These are phyloP conservation scores for Aspergillus conjunctus DNA, from an alignment of 495 filamentous ascomycete genomes.

Conservation along the genomic window DNA sequence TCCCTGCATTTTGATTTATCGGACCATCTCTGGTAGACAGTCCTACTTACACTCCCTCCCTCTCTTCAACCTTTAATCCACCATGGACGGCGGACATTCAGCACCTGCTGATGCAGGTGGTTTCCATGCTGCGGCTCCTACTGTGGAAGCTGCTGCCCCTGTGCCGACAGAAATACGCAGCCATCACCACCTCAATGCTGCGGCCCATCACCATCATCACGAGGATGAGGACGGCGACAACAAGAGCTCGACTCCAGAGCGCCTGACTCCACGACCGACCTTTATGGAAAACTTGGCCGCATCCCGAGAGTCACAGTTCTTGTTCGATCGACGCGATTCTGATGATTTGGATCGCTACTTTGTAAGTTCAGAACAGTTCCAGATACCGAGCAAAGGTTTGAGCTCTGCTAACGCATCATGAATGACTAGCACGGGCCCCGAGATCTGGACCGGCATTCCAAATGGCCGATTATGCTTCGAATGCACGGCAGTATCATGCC, in stretches of 20 bases:
- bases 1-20: too few species aligned
- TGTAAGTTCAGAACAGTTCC: slow-evolving; percentile 31
- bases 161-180: slow-evolving; percentile 29
- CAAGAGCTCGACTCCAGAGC: slow-evolving; percentile 27
- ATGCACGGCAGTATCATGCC: slow-evolving; percentile 81
- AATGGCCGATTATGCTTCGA: slow-evolving; percentile 77
- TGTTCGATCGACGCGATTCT: slow-evolving; percentile 34
- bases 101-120: slow-evolving; percentile 19
- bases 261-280: slow-evolving; percentile 41
- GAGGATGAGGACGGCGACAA: slow-evolving; percentile 22
- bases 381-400: neutral
- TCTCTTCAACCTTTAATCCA: neutral
- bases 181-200: slow-evolving; percentile 22
- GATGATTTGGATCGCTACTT: slow-evolving; percentile 51
- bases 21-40: slow-evolving; percentile 18
- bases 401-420: slow-evolving; percentile 15
- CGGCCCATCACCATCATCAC: neutral
- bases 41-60: slow-evolving; percentile 14
- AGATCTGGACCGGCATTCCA: slow-evolving; percentile 74
- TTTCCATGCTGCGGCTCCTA: slow-evolving; percentile 18
- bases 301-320: slow-evolving; percentile 43
- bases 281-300: slow-evolving; percentile 42
- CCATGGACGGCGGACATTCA: slow-evolving; percentile 19
- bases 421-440: slow-evolving; percentile 56
- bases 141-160: slow-evolving; percentile 28